A percentile compares a stretch with the other conserved stretches of the same genome.
Conservation (phyloP, 768 basidiomycete genomes). For the Boletus reticuloceps region DNA sequence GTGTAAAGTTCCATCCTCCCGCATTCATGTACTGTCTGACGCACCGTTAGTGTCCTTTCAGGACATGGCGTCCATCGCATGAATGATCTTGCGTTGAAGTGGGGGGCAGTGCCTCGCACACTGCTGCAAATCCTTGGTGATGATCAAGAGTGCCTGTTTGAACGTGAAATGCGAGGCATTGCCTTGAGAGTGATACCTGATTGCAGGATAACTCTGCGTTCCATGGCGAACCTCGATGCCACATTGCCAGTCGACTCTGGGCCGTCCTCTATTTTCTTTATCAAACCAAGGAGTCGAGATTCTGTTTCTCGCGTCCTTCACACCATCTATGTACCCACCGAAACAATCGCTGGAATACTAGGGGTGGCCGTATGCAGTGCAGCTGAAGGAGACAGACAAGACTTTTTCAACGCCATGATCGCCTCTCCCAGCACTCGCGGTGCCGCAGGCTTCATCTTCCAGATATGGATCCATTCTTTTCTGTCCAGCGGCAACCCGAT, state of each 20-base stretch:
- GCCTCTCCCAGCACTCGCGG: not conserved
- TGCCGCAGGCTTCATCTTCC: constrained; percentile 1
- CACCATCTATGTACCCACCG: not conserved
- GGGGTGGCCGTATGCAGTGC: not conserved
- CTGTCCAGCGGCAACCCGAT: not conserved
- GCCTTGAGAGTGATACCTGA: not conserved
- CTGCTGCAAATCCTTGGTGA: not conserved
- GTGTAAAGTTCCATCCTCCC: not conserved
- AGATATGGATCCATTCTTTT: constrained; percentile 3
- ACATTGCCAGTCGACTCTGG: not conserved
- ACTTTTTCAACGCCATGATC: constrained; percentile 2
- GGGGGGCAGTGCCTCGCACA: not conserved
- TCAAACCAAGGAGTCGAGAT: not conserved
- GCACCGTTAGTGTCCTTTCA: not conserved
- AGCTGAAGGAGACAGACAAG: not conserved
- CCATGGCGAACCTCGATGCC: not conserved
- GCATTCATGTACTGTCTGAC: not conserved
- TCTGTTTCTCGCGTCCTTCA: not conserved
- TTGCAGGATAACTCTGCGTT: not conserved
- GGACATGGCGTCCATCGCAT: not conserved
- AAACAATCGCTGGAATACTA: not conserved
- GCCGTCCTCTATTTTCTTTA: constrained; percentile 1
- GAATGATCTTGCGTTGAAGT: not conserved
- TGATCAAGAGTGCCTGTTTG: not conserved
- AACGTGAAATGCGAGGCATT: not conserved